Percentiles rank a stretch among this genome's conserved stretches.
Conservation (phyloP, 306 rosid genomes). For the Quercus dentata region DNA sequence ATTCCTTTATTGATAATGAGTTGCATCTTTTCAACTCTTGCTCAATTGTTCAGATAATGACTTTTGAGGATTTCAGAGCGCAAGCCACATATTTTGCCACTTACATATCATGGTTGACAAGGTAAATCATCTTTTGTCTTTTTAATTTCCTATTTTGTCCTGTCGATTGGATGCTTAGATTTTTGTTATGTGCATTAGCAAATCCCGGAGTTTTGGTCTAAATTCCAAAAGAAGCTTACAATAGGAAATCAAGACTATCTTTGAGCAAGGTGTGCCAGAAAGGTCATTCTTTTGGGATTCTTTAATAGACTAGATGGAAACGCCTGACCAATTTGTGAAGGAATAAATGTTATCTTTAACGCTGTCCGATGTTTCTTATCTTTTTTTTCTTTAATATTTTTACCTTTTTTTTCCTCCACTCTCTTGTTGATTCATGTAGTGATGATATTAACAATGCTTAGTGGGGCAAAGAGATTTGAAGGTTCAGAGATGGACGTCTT, state of each 20-base stretch:
- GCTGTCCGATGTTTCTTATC: background rate
- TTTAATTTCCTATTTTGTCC: background rate
- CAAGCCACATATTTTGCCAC: slow-evolving; percentile 58
- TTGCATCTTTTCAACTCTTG: too few relatives aligned
- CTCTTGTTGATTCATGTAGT: too few relatives aligned
- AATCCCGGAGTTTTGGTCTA: slow-evolving; percentile 35
- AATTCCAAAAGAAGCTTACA: slow-evolving; percentile 47
- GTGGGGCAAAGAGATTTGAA: too few relatives aligned
- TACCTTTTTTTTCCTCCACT: too few relatives aligned
- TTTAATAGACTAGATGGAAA: slow-evolving; percentile 1
- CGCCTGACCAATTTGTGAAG: background rate
- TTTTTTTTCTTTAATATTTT: too few relatives aligned
- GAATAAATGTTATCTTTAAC: too few relatives aligned
- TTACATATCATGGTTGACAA: slow-evolving; percentile 63
- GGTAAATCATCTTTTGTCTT: slow-evolving; percentile 31
- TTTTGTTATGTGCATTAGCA: slow-evolving; percentile 43
- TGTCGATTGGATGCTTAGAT: slow-evolving; percentile 2
- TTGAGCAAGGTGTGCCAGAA: slow-evolving; percentile 51
- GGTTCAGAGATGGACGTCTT: too few relatives aligned
- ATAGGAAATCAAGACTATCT: slow-evolving; percentile 40
- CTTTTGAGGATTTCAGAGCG: too few relatives aligned
- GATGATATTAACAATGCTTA: too few relatives aligned
- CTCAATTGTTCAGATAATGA: too few relatives aligned
- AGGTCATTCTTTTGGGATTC: slow-evolving; percentile 48
- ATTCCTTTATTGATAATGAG: too few relatives aligned